Conservation (phyloP, 345 rosid genomes). For the Erodium maritimum region DNA sequence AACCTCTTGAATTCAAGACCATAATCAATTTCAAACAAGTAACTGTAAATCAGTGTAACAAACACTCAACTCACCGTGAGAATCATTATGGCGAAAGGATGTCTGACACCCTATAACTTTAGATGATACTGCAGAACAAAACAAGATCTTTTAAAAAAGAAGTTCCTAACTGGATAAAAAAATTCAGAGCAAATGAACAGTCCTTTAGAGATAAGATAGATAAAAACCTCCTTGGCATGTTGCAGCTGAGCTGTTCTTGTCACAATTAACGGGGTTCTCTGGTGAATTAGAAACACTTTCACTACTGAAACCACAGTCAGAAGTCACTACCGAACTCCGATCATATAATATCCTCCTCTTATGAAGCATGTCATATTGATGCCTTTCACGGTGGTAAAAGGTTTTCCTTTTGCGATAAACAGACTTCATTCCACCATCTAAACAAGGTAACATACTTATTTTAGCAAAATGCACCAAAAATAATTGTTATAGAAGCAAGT, state of each 20-base stretch:
- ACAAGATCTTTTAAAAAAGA: slow-evolving; percentile 15
- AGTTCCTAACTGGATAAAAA: neutral
- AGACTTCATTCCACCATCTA: slow-evolving; percentile 50
- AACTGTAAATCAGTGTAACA: slow-evolving; percentile 6
- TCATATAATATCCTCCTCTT: slow-evolving; percentile 58
- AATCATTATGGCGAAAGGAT: slow-evolving; percentile 38
- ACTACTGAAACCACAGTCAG: slow-evolving; percentile 71
- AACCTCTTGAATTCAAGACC: slow-evolving; percentile 8
- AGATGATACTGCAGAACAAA: slow-evolving; percentile 33
- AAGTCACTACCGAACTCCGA: slow-evolving; percentile 36
- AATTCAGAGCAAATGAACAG: slow-evolving; percentile 6
- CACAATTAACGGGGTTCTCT: slow-evolving; percentile 24
- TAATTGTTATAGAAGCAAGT: slow-evolving; percentile 1
- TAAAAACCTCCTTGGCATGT: slow-evolving; percentile 31
- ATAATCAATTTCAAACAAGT: slow-evolving; percentile 7
- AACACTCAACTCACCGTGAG: slow-evolving; percentile 47
- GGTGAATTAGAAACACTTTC: slow-evolving; percentile 81
- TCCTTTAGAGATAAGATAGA: slow-evolving; percentile 7
- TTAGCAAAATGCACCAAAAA: neutral
- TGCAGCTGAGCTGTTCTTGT: slow-evolving; percentile 20
- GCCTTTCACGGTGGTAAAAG: slow-evolving; percentile 27
- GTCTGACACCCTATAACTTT: slow-evolving; percentile 30
- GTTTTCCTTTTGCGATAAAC: slow-evolving; percentile 47
- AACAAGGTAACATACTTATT: slow-evolving; percentile 10
- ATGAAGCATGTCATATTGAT: slow-evolving; percentile 31